Evolutionary conservation across 108 stramenopile species (phyloP), one percentile per base, ranked within the genome.

Genomic region (Mediolabrus comicus): DNA sequence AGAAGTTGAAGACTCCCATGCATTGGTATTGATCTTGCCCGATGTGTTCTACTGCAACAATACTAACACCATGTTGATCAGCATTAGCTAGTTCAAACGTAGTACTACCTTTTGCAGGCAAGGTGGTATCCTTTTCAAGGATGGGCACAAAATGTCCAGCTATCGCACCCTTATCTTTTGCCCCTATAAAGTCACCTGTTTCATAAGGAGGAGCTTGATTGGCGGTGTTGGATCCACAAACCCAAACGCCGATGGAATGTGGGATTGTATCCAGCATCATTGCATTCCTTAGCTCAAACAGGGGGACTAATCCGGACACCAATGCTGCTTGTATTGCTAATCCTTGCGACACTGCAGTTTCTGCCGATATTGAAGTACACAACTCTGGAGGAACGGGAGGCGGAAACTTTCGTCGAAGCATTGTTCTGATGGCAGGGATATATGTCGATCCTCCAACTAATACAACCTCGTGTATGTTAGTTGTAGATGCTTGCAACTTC

Each of bases 221-320:
- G 11, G 26, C 26, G n/a, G 28, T n/a, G 25, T 54, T 32, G 4
- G 33, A 14, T 43, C 71, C 25, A 75, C 28, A 28, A 53, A 73
- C 79, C 75, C 74, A 76, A 24, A 93, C 87, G 11, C 92, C 92
- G 46, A 93, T 89, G 7, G 89, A 77, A 82, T 93, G 89, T 11
- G 92, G 92, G 25, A 90, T 30, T 53, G 85, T 83, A 73, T 93
- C 92, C 61, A 93, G 62, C 92, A 93, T 93, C 69, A 93, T 72
- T 4, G 89, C 89, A 62, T 84, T 85, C 36, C 83, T 67, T 33
- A 93, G 72, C 52, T 86, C 83, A 66, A 85, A 83, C 19, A 76
- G 16, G 9, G 92, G 89, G 10, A 93, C 84, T 10, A 55, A 27
- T 28, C 75, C 74, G 3, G 89, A 90, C 24, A 79, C 22, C 22